Conservation (phyloP, 2,329 filamentous ascomycete genomes). For the Fusarium domesticum region DNA sequence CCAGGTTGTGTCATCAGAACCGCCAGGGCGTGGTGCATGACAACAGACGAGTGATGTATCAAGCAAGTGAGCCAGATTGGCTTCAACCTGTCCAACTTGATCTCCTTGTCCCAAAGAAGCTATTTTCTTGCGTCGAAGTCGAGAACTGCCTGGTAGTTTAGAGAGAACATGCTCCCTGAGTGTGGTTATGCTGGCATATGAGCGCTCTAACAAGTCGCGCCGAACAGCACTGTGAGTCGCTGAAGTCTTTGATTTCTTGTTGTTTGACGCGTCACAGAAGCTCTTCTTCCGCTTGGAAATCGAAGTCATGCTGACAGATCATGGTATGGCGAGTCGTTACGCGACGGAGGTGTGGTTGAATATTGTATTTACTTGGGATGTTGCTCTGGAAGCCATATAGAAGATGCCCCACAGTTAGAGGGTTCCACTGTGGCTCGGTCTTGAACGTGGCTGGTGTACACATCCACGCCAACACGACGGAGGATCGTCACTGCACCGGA, state of each 20-base stretch:
- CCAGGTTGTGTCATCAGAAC: constrained; percentile 42
- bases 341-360: constrained; percentile 5
- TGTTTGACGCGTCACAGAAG: constrained; percentile 22
- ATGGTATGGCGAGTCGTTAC: constrained; percentile 5
- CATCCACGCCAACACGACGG: not conserved
- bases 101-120: constrained; percentile 39
- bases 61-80: constrained; percentile 55
- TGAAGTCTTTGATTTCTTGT: constrained; percentile 12
- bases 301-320: constrained; percentile 22
- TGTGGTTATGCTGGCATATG: constrained; percentile 63
- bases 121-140: constrained; percentile 57
- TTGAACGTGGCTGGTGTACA: constrained; percentile 4
- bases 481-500: not conserved
- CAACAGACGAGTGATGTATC: constrained; percentile 68
- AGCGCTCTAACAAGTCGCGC: constrained; percentile 65
- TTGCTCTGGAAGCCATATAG: not conserved
- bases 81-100: constrained; percentile 34
- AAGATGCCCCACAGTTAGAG: too few relatives aligned
- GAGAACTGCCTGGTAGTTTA: constrained; percentile 65
- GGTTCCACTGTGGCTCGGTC: not conserved
- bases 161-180: constrained; percentile 69
- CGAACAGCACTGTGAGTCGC: constrained; percentile 27
- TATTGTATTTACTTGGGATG: not conserved
- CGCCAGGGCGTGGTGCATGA: constrained; percentile 26
- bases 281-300: constrained; percentile 29